Conservation (phyloP, 2,329 filamentous ascomycete species). For the Trichophyton benhamiae region DNA sequence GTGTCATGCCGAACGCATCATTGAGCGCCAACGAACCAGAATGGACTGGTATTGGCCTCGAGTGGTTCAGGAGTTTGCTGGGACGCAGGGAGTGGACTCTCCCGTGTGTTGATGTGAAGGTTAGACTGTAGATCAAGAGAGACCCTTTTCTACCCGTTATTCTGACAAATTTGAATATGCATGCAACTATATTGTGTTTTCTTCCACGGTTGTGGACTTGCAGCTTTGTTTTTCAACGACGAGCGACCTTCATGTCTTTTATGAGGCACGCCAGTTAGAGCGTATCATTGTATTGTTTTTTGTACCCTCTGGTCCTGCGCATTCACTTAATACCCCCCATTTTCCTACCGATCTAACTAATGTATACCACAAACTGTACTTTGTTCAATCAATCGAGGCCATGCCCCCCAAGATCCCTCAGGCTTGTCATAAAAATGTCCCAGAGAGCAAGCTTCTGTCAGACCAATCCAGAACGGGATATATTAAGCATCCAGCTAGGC, state of each 20-base stretch:
- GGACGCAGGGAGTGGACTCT: conserved; percentile 80
- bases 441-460: not conserved
- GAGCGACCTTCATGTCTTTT: not conserved
- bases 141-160: not conserved
- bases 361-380: too few relatives aligned
- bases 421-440: too few relatives aligned
- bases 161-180: not conserved
- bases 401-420: too few relatives aligned
- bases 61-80: conserved; percentile 73
- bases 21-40: conserved; percentile 39
- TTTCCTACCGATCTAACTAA: too few relatives aligned
- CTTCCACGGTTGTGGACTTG: too few relatives aligned
- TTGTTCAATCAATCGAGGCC: too few relatives aligned
- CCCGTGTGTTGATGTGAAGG: conserved; percentile 78
- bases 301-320: not conserved
- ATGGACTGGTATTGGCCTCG: conserved; percentile 66
- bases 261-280: not conserved
- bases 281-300: not conserved
- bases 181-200: not conserved
- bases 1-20: conserved; percentile 19
- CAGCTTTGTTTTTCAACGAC: not conserved
- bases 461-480: not conserved
- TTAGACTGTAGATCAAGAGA: conserved; percentile 48
- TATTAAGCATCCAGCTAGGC: not conserved
- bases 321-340: too few relatives aligned